These are phyloP conservation scores for Monsonia emarginata DNA, from an alignment of 441 rosid species.

Conservation along the genomic window DNA sequence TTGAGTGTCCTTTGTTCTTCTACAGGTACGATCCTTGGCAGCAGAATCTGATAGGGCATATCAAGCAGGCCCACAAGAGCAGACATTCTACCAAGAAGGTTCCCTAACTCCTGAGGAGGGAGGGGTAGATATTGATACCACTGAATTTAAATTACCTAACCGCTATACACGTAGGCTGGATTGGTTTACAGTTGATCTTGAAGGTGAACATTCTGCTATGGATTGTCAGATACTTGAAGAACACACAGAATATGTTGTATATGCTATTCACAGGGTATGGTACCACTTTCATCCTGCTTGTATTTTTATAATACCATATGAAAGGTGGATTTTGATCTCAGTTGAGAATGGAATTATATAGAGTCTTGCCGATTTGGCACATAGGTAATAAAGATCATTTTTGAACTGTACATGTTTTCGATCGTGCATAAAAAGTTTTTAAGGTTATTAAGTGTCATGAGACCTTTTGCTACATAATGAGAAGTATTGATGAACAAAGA, in stretches of 20 bases:
- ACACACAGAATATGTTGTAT: conserved; percentile 90
- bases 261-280: conserved; percentile 84
- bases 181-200: conserved; percentile 98
- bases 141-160: conserved; percentile 44
- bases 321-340: background rate
- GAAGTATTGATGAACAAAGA: background rate
- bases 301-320: conserved; percentile 11
- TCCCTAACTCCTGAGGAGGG: conserved; percentile 41
- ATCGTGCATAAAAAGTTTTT: background rate
- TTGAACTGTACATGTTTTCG: conserved; percentile 1
- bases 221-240: conserved; percentile 93
- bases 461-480: background rate
- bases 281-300: conserved; percentile 17
- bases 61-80: conserved; percentile 80
- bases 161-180: conserved; percentile 59
- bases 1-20: conserved; percentile 5
- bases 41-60: conserved; percentile 91
- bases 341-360: background rate
- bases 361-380: background rate
- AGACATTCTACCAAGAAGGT: conserved; percentile 65
- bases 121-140: conserved; percentile 29
- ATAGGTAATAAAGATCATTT: background rate
- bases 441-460: background rate
- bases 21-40: conserved; percentile 86
- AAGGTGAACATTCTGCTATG: conserved; percentile 99